Evolutionary conservation across 1,284 basidiomycete species (phyloP).

Genomic region (Veloporphyrellus conicus): DNA sequence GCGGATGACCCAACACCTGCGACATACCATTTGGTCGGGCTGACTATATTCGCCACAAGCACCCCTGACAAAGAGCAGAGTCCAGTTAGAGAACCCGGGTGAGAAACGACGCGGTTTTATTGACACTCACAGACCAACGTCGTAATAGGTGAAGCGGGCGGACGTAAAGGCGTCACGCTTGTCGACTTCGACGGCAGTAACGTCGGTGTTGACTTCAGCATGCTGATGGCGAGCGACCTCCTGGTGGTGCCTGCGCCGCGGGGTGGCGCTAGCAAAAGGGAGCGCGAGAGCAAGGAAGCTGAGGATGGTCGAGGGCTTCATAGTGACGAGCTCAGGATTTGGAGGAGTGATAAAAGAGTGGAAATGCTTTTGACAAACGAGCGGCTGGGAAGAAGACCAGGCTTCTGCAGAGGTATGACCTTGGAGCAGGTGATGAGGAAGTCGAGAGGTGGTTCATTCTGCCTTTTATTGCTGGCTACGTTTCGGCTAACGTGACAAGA

Average conservation of each 20-base stretch:
- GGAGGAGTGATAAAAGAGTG: not conserved
- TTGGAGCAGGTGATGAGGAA: constrained; percentile 1
- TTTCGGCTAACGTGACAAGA: constrained; percentile 26
- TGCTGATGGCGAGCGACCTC: constrained; percentile 42
- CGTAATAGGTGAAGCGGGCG: constrained; percentile 49
- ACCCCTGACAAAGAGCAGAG: constrained; percentile 37
- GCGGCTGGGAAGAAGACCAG: constrained; percentile 21
- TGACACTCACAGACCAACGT: constrained; percentile 50
- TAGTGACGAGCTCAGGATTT: constrained; percentile 3
- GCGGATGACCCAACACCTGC: not conserved
- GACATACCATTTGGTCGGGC: constrained; percentile 49
- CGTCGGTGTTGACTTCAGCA: constrained; percentile 35
- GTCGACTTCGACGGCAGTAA: constrained; percentile 27
- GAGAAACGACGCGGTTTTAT: not conserved
- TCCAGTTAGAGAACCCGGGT: not conserved
- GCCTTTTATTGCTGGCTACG: not conserved
- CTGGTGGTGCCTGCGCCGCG: constrained; percentile 34
- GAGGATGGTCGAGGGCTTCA: constrained; percentile 26
- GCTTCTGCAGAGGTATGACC: constrained; percentile 10
- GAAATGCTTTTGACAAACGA: constrained; percentile 22
- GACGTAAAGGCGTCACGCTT: constrained; percentile 34
- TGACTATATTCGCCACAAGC: constrained; percentile 51
- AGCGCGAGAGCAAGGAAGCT: constrained; percentile 35
- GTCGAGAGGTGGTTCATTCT: not conserved
- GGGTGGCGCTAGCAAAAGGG: constrained; percentile 36